These are phyloP conservation scores for Stephanodiscus triporus DNA, from an alignment of 108 stramenopile species.

Conservation along the genomic window DNA sequence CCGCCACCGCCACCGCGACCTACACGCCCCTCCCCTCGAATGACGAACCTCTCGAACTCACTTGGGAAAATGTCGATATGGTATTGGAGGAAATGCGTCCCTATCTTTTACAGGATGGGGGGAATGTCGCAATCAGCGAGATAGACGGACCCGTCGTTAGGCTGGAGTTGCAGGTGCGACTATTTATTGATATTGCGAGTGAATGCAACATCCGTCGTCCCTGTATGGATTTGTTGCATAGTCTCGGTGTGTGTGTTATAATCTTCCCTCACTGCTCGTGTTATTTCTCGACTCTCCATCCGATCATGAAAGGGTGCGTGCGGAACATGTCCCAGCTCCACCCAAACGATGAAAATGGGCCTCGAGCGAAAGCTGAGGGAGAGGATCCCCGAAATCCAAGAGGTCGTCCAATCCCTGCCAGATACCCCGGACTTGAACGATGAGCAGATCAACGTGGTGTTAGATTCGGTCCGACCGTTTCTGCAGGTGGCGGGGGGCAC, in stretches of 20 bases:
- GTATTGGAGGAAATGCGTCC: conserved; percentile 95
- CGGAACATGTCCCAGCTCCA: conserved; percentile 93
- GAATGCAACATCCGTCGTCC: too few species aligned
- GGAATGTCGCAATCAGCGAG: conserved; percentile 91
- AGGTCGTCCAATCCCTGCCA: conserved; percentile 94
- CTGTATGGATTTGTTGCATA: too few species aligned
- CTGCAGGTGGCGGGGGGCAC: conserved; percentile 93
- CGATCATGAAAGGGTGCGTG: conserved; percentile 81
- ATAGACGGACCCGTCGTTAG: conserved; percentile 97
- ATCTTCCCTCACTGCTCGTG: background rate
- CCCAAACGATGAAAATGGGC: conserved; percentile 99
- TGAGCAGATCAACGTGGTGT: conserved; percentile 79
- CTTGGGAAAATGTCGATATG: conserved; percentile 95
- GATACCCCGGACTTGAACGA: conserved; percentile 85
- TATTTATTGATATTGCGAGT: conserved; percentile 5
- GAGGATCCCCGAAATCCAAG: conserved; percentile 95
- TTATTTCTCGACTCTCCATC: background rate
- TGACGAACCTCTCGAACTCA: conserved; percentile 84
- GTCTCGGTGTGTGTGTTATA: background rate
- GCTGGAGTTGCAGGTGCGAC: conserved; percentile 86
- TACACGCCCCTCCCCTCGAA: conserved; percentile 23
- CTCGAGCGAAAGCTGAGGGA: conserved; percentile 90
- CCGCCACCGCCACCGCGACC: too few species aligned
- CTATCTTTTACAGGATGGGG: conserved; percentile 88
- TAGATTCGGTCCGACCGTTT: conserved; percentile 96